Percentiles rank a stretch among this genome's conserved stretches.
phyloP scores from a whole-genome alignment of 1,139 yeast genomes.

The Geotrichum fermentans region DNA sequence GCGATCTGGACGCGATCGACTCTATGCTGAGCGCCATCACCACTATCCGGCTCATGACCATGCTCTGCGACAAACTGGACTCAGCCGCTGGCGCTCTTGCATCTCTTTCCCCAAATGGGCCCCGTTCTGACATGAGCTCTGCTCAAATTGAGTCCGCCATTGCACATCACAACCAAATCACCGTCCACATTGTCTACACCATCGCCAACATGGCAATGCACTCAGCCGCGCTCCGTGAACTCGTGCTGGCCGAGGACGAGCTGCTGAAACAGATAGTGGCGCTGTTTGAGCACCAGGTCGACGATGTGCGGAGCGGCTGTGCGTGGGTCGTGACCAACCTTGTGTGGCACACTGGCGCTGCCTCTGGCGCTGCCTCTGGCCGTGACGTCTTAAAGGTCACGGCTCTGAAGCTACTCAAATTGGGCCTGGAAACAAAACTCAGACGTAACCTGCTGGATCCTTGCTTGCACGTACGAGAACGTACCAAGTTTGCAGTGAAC shows the following conservation, averaged over 20 bases:
- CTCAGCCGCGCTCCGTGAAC: conserved; percentile 45
- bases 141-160: conserved; percentile 10
- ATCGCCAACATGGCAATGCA: conserved; percentile 58
- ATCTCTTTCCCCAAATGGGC: no score
- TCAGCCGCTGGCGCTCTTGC: not conserved
- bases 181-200: conserved; percentile 48
- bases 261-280: conserved; percentile 41
- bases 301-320: conserved; percentile 49
- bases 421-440: conserved; percentile 43
- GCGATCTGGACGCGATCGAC: conserved; percentile 48
- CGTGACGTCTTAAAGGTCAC: no score
- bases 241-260: conserved; percentile 42
- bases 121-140: not conserved
- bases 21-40: conserved; percentile 39
- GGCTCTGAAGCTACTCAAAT: conserved; percentile 30
- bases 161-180: conserved; percentile 28
- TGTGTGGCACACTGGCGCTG: conserved; percentile 44
- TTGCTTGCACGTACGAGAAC: conserved; percentile 45
- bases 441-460: conserved; percentile 35
- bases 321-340: conserved; percentile 57
- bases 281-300: conserved; percentile 37
- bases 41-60: conserved; percentile 33
- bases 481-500: conserved; percentile 49
- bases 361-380: not conserved
- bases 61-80: conserved; percentile 28